phyloP scores from a whole-genome alignment of 768 basidiomycete genomes.

The Termitomyces sp. region DNA sequence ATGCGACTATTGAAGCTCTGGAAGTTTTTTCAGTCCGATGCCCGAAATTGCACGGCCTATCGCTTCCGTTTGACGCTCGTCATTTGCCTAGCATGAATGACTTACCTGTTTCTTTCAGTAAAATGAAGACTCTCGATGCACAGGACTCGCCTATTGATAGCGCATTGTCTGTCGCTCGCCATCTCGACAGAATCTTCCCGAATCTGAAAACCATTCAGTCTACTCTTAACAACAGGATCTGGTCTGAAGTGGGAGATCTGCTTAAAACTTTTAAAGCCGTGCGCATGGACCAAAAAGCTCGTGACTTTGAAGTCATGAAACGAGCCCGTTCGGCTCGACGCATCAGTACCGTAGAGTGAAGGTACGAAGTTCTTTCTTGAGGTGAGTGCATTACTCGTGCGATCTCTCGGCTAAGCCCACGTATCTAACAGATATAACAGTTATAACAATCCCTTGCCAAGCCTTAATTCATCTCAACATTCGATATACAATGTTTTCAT shows the following conservation, averaged over 20 bases:
- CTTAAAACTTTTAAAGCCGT: neutral
- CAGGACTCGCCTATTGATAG: constrained; percentile 2
- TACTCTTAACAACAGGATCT: neutral
- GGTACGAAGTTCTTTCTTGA: neutral
- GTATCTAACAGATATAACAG: neutral
- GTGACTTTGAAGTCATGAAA: neutral
- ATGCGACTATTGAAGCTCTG: neutral
- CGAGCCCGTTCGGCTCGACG: neutral
- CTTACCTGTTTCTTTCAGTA: neutral
- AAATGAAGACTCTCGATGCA: constrained; percentile 1
- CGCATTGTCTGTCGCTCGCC: neutral
- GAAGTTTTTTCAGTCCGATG: neutral
- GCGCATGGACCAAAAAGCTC: neutral
- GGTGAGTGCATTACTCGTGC: neutral
- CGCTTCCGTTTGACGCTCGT: constrained; percentile 2
- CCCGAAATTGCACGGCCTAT: constrained; percentile 4
- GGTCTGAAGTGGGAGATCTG: neutral
- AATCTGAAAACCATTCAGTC: neutral
- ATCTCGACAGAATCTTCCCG: constrained; percentile 7
- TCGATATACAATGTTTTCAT: neutral
- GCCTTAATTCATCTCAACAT: neutral
- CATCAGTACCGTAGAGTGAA: neutral
- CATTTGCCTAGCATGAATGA: neutral
- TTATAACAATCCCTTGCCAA: neutral
- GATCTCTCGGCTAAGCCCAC: neutral